Evolutionary conservation across 2,329 filamentous ascomycete genomes (phyloP), one percentile per base, ranked within the genome.

Genomic region (Diaporthe sp.): DNA sequence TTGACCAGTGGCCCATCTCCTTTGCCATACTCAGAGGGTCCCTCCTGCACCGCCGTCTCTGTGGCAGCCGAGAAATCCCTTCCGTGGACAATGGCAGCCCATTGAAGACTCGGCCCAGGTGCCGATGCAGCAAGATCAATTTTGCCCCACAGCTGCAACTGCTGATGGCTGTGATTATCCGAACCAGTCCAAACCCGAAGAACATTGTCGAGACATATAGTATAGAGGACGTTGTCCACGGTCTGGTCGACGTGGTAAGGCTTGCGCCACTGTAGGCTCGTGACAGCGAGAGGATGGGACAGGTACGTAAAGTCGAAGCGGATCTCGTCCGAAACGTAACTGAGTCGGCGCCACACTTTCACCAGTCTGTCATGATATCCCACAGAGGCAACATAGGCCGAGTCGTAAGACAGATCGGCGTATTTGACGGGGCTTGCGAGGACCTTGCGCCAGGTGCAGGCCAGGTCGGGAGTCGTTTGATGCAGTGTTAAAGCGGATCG

Each of bases 231-330:
- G 83, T 98, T 97, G 53, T 97, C 94, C 73, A 93, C 90, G 8
- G 91, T 92, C 81, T 98, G 94, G 49, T 96, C 94, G 19, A 91
- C 86, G 81, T 97, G 92, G 77, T 91, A 91, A 8, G 95, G 94
- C 77, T 91, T 91, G 62, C 95, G 92, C 97, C 97, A 99, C 82
- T 96, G 93, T 76, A 98, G 85, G 76, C 91, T 92, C 4, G 94
- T 96, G n/a, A 99, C 92, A 0, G 93, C 85, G 37, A 90, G 88
- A 1, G 95, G 94, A 82, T 99, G 97, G n/a, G 92, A 88, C 2
- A 99, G 91, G 84, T 98, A 98, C 39, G 93, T 92, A 80, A 98
- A 93, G 80, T 98, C 96, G 84, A 98, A 98, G 74, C 94, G 90
- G 53, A 95, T 93, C 79, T 97, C 94, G 75, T 95, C 93, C 0